Evolutionary conservation across 129 eudicot genomes (phyloP).

Genomic region (Saussurea involucrata): DNA sequence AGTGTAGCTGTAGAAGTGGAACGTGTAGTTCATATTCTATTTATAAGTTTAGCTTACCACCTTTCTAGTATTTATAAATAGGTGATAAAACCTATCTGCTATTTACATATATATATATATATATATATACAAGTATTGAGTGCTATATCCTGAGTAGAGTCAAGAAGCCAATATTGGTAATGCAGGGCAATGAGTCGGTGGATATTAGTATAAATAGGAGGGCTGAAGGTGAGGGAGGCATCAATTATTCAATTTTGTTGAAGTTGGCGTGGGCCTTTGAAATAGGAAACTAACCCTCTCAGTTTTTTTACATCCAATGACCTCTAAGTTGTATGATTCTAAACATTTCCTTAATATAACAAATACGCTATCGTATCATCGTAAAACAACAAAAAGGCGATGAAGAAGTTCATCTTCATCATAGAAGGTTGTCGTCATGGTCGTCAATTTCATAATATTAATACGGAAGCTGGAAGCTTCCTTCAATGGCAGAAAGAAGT

Average conservation of each 20-base stretch:
- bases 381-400: too few relatives aligned
- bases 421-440: background rate
- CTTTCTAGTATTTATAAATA: background rate
- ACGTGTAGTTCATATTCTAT: background rate
- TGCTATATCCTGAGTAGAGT: too few relatives aligned
- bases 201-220: background rate
- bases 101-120: too few relatives aligned
- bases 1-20: slow-evolving; percentile 5
- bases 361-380: background rate
- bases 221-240: background rate
- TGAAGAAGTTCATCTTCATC: background rate
- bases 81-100: background rate
- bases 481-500: too few relatives aligned
- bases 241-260: background rate
- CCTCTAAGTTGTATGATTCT: too few relatives aligned
- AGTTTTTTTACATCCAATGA: too few relatives aligned
- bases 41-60: slow-evolving; percentile 1
- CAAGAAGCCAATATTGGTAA: background rate
- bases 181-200: background rate
- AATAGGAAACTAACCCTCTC: too few relatives aligned
- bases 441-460: background rate
- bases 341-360: background rate
- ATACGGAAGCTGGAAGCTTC: too few relatives aligned
- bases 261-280: too few relatives aligned
- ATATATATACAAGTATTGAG: too few relatives aligned